Base-by-base conservation (phyloP, 495 filamentous ascomycete species). In the Glutinoglossum americanum region DNA sequence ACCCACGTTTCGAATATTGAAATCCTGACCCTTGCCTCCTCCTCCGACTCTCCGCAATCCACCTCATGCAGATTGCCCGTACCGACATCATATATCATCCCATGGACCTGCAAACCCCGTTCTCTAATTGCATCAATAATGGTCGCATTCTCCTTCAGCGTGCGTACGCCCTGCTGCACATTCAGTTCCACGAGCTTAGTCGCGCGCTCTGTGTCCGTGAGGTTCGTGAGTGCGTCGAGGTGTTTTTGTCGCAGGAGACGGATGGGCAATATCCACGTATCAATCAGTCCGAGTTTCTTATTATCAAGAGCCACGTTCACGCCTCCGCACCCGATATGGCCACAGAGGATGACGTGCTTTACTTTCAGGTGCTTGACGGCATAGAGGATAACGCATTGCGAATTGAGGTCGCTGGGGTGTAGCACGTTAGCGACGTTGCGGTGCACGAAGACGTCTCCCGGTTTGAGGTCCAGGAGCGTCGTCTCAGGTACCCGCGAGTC, bases 351-450 rank as follows among this genome's bases (percentile, higher is more conserved):
- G 37, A 95, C 73, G 68, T 89, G 84, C 68, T 84, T 76, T 61
- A 95, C 87, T 53, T 81, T 80, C 33, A 95, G 74, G 64, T 81
- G 71, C 30, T 62, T 69, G 45, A 94, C 85, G 58, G 87, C 83
- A 66, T 83, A 95, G 64, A 88, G 82, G 71, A 95, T 81, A n/a
- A 92, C 89, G 57, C 79, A 76, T 17, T 76, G 70, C 39, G 81
- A 80, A 71, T 76, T 84, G 64, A 93, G 76, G 68, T 95, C 89
- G 63, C 77, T 79, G 13, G 83, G 73, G 58, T 81, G 80, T 55
- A 95, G 68, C 68, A 92, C 76, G 72, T 95, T 95, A 67, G 87
- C 89, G 69, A 95, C 92, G 74, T 94, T 94, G 67, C 89, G 85
- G 75, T 94, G 89, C 56, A 87, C 83, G 68, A 95, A 95, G 62